phyloP scores from a whole-genome alignment of 1,139 yeast genomes.

The Geotrichum bryndzae region DNA sequence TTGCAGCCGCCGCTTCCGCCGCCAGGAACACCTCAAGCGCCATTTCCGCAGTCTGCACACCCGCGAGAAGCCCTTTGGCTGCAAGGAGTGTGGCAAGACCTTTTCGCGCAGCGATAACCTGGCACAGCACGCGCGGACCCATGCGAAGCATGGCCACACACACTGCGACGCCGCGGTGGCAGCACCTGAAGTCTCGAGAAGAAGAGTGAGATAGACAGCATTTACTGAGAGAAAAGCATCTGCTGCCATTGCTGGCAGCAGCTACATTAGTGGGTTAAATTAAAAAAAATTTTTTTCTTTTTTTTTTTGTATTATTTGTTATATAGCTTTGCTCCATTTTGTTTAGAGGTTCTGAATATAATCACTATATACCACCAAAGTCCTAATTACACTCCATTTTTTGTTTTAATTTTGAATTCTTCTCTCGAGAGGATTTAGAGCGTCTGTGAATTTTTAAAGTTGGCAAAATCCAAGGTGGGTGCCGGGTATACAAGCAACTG shows the following conservation, averaged over 20 bases:
- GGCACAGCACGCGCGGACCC: slow-evolving; percentile 69
- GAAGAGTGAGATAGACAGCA: not conserved
- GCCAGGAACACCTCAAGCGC: slow-evolving; percentile 75
- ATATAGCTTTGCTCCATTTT: not conserved
- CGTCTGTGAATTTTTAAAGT: not conserved
- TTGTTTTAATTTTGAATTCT: not conserved
- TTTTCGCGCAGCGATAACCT: slow-evolving; percentile 72
- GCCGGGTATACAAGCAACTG: not conserved
- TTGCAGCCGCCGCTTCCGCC: slow-evolving; percentile 45
- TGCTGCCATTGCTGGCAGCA: not conserved
- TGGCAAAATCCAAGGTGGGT: not conserved
- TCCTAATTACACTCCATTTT: not conserved
- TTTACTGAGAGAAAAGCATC: not conserved
- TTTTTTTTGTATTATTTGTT: not conserved
- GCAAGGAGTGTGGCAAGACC: slow-evolving; percentile 64
- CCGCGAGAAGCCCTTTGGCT: slow-evolving; percentile 67
- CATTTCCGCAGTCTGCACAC: slow-evolving; percentile 67
- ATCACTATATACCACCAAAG: not conserved
- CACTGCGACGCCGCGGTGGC: not conserved
- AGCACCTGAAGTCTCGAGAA: not conserved
- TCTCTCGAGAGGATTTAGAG: not conserved
- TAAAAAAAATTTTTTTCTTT: not conserved
- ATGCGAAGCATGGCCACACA: not conserved
- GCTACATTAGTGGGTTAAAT: not conserved
- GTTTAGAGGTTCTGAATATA: not conserved